Base-by-base conservation (phyloP, 371 early-diverging fungal species). In the Mucor indicus region DNA sequence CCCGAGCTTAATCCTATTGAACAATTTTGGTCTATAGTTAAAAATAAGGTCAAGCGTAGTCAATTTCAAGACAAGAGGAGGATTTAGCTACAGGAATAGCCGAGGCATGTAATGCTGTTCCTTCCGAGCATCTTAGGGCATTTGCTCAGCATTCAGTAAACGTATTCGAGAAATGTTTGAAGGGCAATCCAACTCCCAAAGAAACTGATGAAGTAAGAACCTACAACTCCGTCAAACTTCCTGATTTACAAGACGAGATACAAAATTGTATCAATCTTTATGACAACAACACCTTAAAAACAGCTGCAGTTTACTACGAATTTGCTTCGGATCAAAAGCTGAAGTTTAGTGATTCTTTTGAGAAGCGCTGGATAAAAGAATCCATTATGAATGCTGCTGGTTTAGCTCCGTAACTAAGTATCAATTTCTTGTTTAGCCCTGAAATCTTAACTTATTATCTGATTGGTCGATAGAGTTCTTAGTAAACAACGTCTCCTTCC, bases 191-290 rank as follows among this genome's bases (percentile, higher is more conserved):
- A n/a, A n/a, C n/a, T n/a, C n/a, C n/a, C 13, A 44, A 48, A 42
- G 48, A 54, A 37, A 20, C 21, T 27, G 24, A 48, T 36, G 48
- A 54, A 48, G 40, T 53, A 16, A 33, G 41, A 38, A 48, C 36
- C 6, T 43, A 30, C 30, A 42, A 42, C 9, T 24, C n/a, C 15
- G 44, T 33, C 20, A 10, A 45, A 33, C 47, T 47, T 47, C 53
- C 53, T 35, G 29, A 12, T 40, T 23, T 53, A 20, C 27, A 44
- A 41, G 41, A 41, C 8, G 53, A 47, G 29, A 36, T 37, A 36
- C 40, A 48, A 32, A 40, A 31, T 22, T 40, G 23, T 24, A 20
- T 48, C 24, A 16, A 48, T 33, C 33, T 33, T 24, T 48, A 32
- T 32, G 49, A 40, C 17, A 48, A 40, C 36, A 22, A 36, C 32